Evolutionary conservation across 805 yeast species (phyloP).

Genomic region (Saccharomycopsis microspora): DNA sequence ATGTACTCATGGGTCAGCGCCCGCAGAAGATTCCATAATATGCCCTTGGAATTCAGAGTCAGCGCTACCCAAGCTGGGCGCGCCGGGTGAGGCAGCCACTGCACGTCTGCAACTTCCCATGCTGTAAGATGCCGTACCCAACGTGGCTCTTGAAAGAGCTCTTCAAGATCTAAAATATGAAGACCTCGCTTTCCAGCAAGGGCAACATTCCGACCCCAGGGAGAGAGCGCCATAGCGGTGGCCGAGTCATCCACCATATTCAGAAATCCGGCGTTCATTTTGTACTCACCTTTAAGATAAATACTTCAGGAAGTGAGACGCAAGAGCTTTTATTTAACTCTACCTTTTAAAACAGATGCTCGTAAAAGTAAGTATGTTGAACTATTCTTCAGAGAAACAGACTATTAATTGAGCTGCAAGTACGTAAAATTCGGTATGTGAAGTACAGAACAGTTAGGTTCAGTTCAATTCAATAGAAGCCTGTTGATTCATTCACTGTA

Average conservation of each 20-base stretch:
- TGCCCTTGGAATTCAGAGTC: conserved; percentile 89
- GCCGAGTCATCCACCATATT: conserved; percentile 59
- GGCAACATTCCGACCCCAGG: conserved; percentile 87
- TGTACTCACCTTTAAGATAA: too few relatives aligned
- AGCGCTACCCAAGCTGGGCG: conserved; percentile 89
- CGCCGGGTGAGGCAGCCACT: conserved; percentile 88
- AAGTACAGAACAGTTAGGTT: too few relatives aligned
- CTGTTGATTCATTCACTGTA: too few relatives aligned
- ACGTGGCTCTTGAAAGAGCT: conserved; percentile 90
- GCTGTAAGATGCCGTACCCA: conserved; percentile 87
- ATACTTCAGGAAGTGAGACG: too few relatives aligned
- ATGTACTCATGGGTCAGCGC: conserved; percentile 73
- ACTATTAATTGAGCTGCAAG: too few relatives aligned
- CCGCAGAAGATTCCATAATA: conserved; percentile 83
- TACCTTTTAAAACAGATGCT: too few relatives aligned
- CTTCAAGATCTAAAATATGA: conserved; percentile 84
- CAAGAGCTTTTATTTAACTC: too few relatives aligned
- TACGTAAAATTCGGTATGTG: too few relatives aligned
- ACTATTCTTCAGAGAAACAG: background rate
- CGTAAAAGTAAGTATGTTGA: too few relatives aligned
- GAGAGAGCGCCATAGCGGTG: conserved; percentile 82
- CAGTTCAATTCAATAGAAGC: too few relatives aligned
- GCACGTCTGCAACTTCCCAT: conserved; percentile 99
- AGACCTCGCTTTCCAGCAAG: conserved; percentile 76
- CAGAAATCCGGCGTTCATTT: too few relatives aligned